A percentile compares a stretch with the other conserved stretches of the same genome.
These are phyloP conservation scores for Cucurbita pepo DNA, from an alignment of 306 rosid species.

Conservation along the genomic window DNA sequence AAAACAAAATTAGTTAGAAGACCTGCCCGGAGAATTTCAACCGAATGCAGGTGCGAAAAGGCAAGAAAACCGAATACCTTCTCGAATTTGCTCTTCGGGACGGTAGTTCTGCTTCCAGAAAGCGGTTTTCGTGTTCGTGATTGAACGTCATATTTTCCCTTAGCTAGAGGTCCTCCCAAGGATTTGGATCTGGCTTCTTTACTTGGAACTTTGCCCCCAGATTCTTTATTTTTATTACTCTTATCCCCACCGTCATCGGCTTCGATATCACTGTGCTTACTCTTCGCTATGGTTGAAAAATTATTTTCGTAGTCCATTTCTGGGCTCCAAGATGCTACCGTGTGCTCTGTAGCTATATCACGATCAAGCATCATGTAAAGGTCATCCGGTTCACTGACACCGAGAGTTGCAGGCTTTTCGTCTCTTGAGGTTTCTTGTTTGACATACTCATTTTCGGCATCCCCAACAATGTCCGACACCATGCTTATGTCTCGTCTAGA, in stretches of 20 bases:
- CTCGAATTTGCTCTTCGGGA: slow-evolving; percentile 38
- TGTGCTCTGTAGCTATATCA: slow-evolving; percentile 36
- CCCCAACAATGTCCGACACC: slow-evolving; percentile 47
- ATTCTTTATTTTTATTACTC: slow-evolving; percentile 23
- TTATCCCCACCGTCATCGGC: slow-evolving; percentile 13
- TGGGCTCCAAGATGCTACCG: slow-evolving; percentile 47
- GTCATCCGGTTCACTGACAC: slow-evolving; percentile 65
- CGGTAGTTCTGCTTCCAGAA: slow-evolving; percentile 38
- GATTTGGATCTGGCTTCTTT: slow-evolving; percentile 50
- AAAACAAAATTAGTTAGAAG: neutral
- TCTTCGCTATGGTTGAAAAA: slow-evolving; percentile 25
- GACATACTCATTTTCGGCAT: slow-evolving; percentile 29
- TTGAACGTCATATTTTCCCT: slow-evolving; percentile 31
- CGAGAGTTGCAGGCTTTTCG: slow-evolving; percentile 22
- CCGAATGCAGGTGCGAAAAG: neutral
- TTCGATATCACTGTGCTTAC: slow-evolving; percentile 20
- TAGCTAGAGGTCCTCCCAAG: slow-evolving; percentile 39
- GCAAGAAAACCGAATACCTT: slow-evolving; percentile 30
- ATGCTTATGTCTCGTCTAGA: slow-evolving; percentile 40
- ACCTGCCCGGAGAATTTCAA: neutral
- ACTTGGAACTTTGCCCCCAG: slow-evolving; percentile 30
- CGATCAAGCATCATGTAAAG: slow-evolving; percentile 92
- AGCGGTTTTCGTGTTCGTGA: slow-evolving; percentile 44
- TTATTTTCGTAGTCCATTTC: slow-evolving; percentile 70
- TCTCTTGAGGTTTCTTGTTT: slow-evolving; percentile 22